Base-by-base conservation (phyloP, 805 yeast species). In the Candida dendrica region DNA sequence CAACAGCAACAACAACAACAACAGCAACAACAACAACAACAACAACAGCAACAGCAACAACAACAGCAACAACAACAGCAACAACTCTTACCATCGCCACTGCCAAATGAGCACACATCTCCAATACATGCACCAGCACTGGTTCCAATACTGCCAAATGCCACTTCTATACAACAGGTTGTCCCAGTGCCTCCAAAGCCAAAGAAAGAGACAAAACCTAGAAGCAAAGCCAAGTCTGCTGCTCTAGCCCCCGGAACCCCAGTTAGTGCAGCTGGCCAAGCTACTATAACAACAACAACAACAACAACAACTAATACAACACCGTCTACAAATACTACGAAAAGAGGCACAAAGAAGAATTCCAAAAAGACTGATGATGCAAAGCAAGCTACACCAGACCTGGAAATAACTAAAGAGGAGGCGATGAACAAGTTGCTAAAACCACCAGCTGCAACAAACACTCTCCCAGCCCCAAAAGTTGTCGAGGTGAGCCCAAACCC, bases 391-490 rank as follows among this genome's bases (percentile, higher is more conserved):
- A 15, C 40, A 32, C 30, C 40, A 13, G 34, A 18, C 3, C 14
- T 33, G 5, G n/a, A 27, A 27, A 32, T 48, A 3, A 39, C 58
- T 1, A 45, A 42, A 29, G 51, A 47, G 6, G 52, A 52, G 37
- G 9, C 41, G 3, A 47, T 49, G 39, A 56, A 56, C 34, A 47
- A 49, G n/a, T 18, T 39, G 4, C 41, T 56, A 31, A 52, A 49
- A 20, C 39, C 43, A 34, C 52, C 55, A 15, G 45, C 43, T n/a
- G 51, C 58, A 16, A 38, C 37, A 3, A n/a, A 36, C 8, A 9
- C 46, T 9, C 14, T 55, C 11, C 52, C 53, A 15, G 42, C 56
- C 1, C 59, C 59, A 11, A 39, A 43, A 37, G 26, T 52, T 5
- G 17, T 52, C 10, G 56, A 50, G 13, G 32, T 49, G 4, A 8